Evolutionary conservation across 306 rosid genomes (phyloP).

Genomic region (Cyclanthera cordifolia): DNA sequence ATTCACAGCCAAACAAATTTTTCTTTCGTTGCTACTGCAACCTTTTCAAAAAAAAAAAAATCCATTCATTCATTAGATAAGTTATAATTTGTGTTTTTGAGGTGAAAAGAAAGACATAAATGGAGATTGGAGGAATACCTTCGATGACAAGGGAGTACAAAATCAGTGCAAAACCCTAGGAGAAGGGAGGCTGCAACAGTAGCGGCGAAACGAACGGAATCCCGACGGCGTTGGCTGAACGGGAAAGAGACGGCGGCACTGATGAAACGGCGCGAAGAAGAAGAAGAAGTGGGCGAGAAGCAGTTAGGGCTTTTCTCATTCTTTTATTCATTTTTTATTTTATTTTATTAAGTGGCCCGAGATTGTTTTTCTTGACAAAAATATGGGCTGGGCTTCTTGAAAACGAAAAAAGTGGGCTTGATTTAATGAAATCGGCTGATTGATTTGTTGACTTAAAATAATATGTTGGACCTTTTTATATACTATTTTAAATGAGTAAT

Average conservation of each 20-base stretch:
- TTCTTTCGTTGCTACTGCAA: neutral
- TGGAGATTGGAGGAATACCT: neutral
- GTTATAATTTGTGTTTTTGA: neutral
- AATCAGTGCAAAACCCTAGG: neutral
- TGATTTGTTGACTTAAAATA: too few species aligned
- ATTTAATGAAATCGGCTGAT: too few species aligned
- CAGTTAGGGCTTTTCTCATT: neutral
- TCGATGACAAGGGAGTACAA: neutral
- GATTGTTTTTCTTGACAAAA: too few species aligned
- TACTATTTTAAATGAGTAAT: too few species aligned
- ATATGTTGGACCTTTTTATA: too few species aligned
- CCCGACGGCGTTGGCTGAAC: neutral
- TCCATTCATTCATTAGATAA: neutral
- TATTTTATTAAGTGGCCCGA: neutral
- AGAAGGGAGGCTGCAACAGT: neutral
- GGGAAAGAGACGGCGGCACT: neutral
- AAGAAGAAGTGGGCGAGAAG: neutral
- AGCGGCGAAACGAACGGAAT: neutral
- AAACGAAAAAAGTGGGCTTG: too few species aligned
- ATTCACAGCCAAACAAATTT: neutral
- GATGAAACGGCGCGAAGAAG: neutral
- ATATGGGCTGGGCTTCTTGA: too few species aligned
- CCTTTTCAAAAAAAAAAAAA: neutral
- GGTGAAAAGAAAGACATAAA: neutral
- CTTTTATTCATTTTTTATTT: neutral